These are phyloP conservation scores for Raddia distichophylla DNA, from an alignment of 176 grass and related monocot species.

Conservation along the genomic window DNA sequence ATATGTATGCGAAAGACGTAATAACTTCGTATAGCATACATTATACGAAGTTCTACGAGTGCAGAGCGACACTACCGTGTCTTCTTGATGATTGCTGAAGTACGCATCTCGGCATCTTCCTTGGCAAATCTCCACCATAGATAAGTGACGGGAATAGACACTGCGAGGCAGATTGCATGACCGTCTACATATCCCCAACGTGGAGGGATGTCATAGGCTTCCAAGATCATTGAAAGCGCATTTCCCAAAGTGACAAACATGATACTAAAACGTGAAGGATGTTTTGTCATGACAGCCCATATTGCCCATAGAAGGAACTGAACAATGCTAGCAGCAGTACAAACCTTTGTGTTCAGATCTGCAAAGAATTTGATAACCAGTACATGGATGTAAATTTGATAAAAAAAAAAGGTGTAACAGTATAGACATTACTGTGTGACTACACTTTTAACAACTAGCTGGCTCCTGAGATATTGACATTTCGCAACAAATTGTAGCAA, in stretches of 20 bases:
- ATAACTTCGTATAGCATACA: too few relatives aligned
- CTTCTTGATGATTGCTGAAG: conserved; percentile 56
- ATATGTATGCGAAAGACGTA: too few relatives aligned
- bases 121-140: conserved; percentile 71
- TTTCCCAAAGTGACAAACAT: conserved; percentile 42
- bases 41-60: too few relatives aligned
- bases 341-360: conserved; percentile 66
- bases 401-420: background rate
- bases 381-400: background rate
- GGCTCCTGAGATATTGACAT: background rate
- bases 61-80: conserved; percentile 43
- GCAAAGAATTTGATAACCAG: background rate
- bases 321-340: conserved; percentile 43
- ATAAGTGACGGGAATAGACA: conserved; percentile 53
- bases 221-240: conserved; percentile 36
- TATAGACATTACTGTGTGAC: background rate
- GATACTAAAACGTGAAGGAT: conserved; percentile 56
- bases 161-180: conserved; percentile 42
- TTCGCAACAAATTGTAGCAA: background rate
- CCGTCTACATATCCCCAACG: conserved; percentile 60
- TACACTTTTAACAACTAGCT: background rate
- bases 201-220: conserved; percentile 61
- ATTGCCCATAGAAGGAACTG: conserved; percentile 62
- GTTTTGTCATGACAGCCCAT: conserved; percentile 48
- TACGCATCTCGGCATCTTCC: conserved; percentile 57